A percentile compares a stretch with the other conserved stretches of the same genome.
These are phyloP conservation scores for Ascochyta viciae-villosae DNA, from an alignment of 2,329 filamentous ascomycete genomes.

Conservation along the genomic window DNA sequence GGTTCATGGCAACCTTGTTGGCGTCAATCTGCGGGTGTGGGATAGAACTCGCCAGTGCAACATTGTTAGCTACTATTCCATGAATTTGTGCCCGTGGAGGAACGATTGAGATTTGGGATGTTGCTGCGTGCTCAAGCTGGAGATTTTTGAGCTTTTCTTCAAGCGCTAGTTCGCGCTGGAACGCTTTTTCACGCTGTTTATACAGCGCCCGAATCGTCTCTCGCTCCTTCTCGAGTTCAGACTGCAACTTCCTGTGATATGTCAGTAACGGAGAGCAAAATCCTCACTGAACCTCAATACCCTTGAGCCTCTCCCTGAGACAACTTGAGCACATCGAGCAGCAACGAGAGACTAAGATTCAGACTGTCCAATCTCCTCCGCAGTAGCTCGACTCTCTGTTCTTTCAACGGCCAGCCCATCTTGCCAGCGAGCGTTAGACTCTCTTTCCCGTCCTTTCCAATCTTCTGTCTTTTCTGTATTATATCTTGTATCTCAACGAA, in stretches of 20 bases:
- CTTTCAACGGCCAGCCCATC: conserved; percentile 36
- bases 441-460: conserved; percentile 24
- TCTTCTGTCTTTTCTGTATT: conserved; percentile 28
- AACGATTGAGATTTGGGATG: too few relatives aligned
- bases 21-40: neutral
- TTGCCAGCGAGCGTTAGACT: conserved; percentile 24
- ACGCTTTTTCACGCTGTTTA: conserved; percentile 35
- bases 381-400: conserved; percentile 34
- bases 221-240: conserved; percentile 27
- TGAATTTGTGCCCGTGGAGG: too few relatives aligned
- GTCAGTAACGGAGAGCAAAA: too few relatives aligned
- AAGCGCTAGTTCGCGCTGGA: conserved; percentile 27
- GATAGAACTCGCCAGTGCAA: neutral
- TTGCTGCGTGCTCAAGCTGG: neutral
- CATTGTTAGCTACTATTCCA: too few relatives aligned
- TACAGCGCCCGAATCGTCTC: conserved; percentile 38
- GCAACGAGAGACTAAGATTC: conserved; percentile 35
- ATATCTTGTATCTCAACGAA: conserved; percentile 33
- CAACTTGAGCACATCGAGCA: conserved; percentile 37
- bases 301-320: conserved; percentile 33
- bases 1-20: conserved; percentile 1
- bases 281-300: neutral
- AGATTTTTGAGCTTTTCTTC: conserved; percentile 28
- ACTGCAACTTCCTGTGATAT: too few relatives aligned
- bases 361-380: conserved; percentile 34